Evolutionary conservation across 768 basidiomycete species (phyloP), one percentile per base, ranked within the genome.

Genomic region (Pisolithus orientalis): DNA sequence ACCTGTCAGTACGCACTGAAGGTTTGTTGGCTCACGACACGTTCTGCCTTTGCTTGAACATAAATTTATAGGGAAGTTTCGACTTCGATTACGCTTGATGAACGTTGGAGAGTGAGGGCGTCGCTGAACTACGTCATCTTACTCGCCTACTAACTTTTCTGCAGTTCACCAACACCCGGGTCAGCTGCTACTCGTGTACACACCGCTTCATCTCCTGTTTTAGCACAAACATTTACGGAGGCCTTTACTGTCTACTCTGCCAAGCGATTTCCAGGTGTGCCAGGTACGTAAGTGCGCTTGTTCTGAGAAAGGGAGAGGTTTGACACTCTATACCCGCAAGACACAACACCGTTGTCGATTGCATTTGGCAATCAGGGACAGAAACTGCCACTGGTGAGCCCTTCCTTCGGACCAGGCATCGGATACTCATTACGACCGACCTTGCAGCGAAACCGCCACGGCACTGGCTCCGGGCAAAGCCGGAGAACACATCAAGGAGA

Each of bases 211-310:
- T 86, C 87, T 17, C 84, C 87, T 9, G 83, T 96, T 6, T 78
- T 94, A 24, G 90, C 94, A 7, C 85, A 92, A 64, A 80, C 83
- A 2, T 90, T 87, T 66, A 87, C 90, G 39, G 83, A 90, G 27
- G 77, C 83, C 27, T 95, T 96, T 63, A 80, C 81, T 10, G 94
- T 97, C 0, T 94, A 75, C 69, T 92, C 91, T 2, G 94, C 94
- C 34, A 97, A 97, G 73, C 83, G 88, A 46, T 97, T 95, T 73
- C 92, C 91, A 46, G 94, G 94, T 47, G 94, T 97, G 40, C 88
- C 91, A 71, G 89, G 90, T 90, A 58, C 65, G 68, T 64, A 65
- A 52, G 16, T 54, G 53, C 53, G 9, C 37, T 57, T 54, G 59
- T 51, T 57, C 48, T 7, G 28, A 47, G 45, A 45, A 54, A 48